These are phyloP conservation scores for Linderniella brevidens DNA, from an alignment of 257 asterid genomes.

Conservation along the genomic window DNA sequence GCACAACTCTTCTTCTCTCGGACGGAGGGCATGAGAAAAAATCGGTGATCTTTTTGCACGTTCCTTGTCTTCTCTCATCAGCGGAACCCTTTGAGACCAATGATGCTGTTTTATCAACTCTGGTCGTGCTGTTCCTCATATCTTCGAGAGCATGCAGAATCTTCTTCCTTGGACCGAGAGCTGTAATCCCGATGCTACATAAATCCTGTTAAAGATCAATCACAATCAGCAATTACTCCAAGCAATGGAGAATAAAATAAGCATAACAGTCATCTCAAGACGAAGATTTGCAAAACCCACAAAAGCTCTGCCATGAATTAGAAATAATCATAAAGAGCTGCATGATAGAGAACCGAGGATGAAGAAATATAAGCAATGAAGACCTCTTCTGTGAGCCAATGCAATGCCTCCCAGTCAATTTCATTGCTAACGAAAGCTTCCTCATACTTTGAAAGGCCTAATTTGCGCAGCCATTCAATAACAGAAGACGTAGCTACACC, in stretches of 20 bases:
- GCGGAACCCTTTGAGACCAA: constrained; percentile 21
- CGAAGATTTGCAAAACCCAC: constrained; percentile 4
- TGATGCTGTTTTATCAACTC: constrained; percentile 20
- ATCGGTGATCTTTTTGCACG: constrained; percentile 75
- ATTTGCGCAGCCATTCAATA: constrained; percentile 49
- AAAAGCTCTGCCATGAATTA: background rate
- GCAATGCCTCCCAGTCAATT: constrained; percentile 74
- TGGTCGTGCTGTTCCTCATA: constrained; percentile 22
- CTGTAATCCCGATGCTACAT: constrained; percentile 57
- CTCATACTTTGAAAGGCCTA: constrained; percentile 76
- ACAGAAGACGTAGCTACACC: constrained; percentile 31
- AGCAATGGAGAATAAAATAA: background rate
- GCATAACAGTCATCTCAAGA: background rate
- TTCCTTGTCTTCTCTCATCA: constrained; percentile 22
- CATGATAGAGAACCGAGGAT: background rate
- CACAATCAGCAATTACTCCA: background rate
- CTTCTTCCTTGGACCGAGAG: constrained; percentile 90
- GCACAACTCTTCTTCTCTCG: constrained; percentile 19
- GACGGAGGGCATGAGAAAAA: constrained; percentile 41
- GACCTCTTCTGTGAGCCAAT: constrained; percentile 85
- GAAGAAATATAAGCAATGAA: constrained; percentile 3
- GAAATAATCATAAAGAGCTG: background rate
- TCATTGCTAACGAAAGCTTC: constrained; percentile 56
- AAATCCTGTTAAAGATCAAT: constrained; percentile 36
- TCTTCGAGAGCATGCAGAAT: constrained; percentile 44